A percentile compares a stretch with the other conserved stretches of the same genome.
Conservation (phyloP, 2,329 filamentous ascomycete genomes). For the Diaporthe sp. region DNA sequence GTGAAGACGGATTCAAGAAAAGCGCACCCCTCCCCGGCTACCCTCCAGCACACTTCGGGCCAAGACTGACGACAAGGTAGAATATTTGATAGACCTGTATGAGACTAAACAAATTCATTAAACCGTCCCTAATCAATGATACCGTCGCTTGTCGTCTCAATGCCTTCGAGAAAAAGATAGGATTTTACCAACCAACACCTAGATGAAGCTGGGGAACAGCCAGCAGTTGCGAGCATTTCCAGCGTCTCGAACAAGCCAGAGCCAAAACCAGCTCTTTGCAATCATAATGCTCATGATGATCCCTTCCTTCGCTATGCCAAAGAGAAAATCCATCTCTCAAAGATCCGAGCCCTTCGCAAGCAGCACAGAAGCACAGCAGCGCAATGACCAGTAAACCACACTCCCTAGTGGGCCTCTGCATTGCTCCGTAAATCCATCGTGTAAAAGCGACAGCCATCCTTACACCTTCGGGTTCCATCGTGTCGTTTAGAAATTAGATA, state of each 20-base stretch:
- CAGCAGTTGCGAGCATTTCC: constrained; percentile 1
- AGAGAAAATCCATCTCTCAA: background rate
- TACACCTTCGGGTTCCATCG: constrained; percentile 1
- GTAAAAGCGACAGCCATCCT: constrained; percentile 4
- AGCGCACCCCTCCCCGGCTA: background rate
- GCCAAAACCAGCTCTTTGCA: constrained; percentile 18
- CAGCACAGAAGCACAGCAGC: background rate
- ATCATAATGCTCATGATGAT: constrained; percentile 24
- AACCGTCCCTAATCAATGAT: constrained; percentile 1
- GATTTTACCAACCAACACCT: constrained; percentile 28
- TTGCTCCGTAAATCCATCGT: constrained; percentile 21
- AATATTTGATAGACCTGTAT: background rate
- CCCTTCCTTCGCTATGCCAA: constrained; percentile 30
- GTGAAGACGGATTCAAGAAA: no score
- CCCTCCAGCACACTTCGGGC: background rate
- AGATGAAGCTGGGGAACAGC: background rate
- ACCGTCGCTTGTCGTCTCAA: constrained; percentile 16
- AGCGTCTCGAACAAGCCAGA: constrained; percentile 9
- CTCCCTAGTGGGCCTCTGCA: background rate
- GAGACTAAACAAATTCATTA: constrained; percentile 19
- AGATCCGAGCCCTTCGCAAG: constrained; percentile 2
- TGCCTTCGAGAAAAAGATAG: constrained; percentile 15
- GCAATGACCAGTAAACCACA: background rate
- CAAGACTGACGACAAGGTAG: no score
- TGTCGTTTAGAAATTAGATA: constrained; percentile 14